Conservation (phyloP, 768 basidiomycete species). For the Pisolithus microcarpus region DNA sequence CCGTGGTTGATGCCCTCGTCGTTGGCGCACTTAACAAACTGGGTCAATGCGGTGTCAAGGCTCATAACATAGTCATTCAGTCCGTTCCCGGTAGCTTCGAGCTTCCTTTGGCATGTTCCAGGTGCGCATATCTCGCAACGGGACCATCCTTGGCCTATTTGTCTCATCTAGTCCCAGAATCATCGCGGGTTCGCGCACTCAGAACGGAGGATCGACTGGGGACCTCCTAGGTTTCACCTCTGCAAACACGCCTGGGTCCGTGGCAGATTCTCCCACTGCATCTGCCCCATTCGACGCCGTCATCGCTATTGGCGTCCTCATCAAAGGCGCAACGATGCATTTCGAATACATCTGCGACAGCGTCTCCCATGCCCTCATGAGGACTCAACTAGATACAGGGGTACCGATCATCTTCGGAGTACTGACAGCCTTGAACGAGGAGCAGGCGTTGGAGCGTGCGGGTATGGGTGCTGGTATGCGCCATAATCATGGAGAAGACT, state of each 20-base stretch:
- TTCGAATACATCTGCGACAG: slow-evolving; percentile 98
- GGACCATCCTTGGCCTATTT: neutral
- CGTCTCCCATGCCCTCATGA: slow-evolving; percentile 92
- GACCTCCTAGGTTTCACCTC: slow-evolving; percentile 60
- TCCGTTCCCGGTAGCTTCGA: slow-evolving; percentile 95
- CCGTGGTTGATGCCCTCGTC: slow-evolving; percentile 80
- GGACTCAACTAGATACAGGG: slow-evolving; percentile 86
- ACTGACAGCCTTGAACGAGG: slow-evolving; percentile 84
- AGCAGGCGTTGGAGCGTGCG: slow-evolving; percentile 92
- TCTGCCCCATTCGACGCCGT: slow-evolving; percentile 83
- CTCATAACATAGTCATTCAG: slow-evolving; percentile 83
- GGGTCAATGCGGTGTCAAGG: slow-evolving; percentile 79
- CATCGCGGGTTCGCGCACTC: slow-evolving; percentile 81
- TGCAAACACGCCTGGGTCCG: slow-evolving; percentile 17
- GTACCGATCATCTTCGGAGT: slow-evolving; percentile 96
- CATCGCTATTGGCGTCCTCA: slow-evolving; percentile 95
- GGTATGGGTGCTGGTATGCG: slow-evolving; percentile 73
- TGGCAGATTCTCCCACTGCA: slow-evolving; percentile 45
- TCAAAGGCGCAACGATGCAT: slow-evolving; percentile 98
- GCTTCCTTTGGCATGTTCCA: slow-evolving; percentile 78
- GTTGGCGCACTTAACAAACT: slow-evolving; percentile 74
- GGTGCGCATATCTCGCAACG: slow-evolving; percentile 42
- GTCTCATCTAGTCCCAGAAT: slow-evolving; percentile 37
- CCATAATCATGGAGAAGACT: slow-evolving; percentile 97
- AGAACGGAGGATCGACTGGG: slow-evolving; percentile 67